Conservation (phyloP, 2,329 filamentous ascomycete genomes). For the Zymoseptoria crescenta region DNA sequence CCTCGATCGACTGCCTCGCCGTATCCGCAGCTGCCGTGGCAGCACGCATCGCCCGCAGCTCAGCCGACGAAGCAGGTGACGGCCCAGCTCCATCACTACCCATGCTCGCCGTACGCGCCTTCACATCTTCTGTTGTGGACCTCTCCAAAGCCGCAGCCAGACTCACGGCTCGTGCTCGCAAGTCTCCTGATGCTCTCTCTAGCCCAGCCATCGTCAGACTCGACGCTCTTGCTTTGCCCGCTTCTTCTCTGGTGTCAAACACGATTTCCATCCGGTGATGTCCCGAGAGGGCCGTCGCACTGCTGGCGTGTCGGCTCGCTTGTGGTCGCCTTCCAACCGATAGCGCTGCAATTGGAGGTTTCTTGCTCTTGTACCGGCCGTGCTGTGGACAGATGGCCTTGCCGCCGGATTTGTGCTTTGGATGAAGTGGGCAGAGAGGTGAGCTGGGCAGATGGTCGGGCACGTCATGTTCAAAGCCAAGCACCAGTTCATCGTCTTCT, state of each 20-base stretch:
- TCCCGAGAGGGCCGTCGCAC: background rate
- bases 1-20: background rate
- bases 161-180: background rate
- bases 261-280: constrained; percentile 9
- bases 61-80: background rate
- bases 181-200: background rate
- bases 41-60: background rate
- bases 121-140: background rate
- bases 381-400: constrained; percentile 34
- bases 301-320: background rate
- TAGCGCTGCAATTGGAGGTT: background rate
- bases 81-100: constrained; percentile 9
- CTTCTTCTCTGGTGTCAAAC: constrained; percentile 7
- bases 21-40: background rate
- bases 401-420: constrained; percentile 30
- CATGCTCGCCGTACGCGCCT: constrained; percentile 5
- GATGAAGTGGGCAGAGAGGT: constrained; percentile 35
- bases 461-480: constrained; percentile 30
- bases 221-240: background rate
- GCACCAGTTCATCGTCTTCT: constrained; percentile 14
- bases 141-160: background rate
- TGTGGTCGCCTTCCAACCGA: background rate
- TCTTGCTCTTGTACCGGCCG: constrained; percentile 22
- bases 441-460: constrained; percentile 39
- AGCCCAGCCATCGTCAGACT: background rate